phyloP scores from a whole-genome alignment of 805 yeast species.

The Candida palmyrensis region DNA sequence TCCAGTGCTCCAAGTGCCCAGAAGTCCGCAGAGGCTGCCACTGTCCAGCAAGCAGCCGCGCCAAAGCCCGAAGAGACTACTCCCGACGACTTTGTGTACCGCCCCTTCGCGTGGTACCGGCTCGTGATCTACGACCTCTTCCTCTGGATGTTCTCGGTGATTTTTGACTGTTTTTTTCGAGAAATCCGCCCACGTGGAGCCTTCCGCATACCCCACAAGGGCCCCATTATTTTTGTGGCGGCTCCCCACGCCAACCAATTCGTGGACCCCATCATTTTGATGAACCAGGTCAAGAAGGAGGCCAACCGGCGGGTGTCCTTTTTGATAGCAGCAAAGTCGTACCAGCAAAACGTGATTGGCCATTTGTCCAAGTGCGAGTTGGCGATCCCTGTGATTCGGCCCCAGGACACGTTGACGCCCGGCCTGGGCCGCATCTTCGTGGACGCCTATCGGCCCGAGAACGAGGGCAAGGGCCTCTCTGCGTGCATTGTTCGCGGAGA shows the following conservation, averaged over 20 bases:
- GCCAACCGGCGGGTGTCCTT: slow-evolving; percentile 70
- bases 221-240: slow-evolving; percentile 88
- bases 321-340: slow-evolving; percentile 79
- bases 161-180: slow-evolving; percentile 68
- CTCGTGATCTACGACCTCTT: slow-evolving; percentile 28
- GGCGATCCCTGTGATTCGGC: slow-evolving; percentile 87
- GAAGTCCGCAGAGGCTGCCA: too few relatives aligned
- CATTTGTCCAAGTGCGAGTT: slow-evolving; percentile 67
- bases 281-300: slow-evolving; percentile 71
- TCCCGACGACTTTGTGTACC: slow-evolving; percentile 1
- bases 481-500: slow-evolving; percentile 55
- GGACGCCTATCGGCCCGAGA: slow-evolving; percentile 37
- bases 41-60: too few relatives aligned
- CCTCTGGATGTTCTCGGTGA: slow-evolving; percentile 31
- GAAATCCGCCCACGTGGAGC: slow-evolving; percentile 90
- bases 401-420: slow-evolving; percentile 73
- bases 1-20: too few relatives aligned
- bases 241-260: slow-evolving; percentile 98
- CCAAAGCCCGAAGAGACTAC: neutral
- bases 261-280: slow-evolving; percentile 73
- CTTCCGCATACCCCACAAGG: slow-evolving; percentile 59
- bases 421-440: slow-evolving; percentile 65
- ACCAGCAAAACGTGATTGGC: slow-evolving; percentile 65
- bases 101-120: slow-evolving; percentile 19
- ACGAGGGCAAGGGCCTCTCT: slow-evolving; percentile 29